Evolutionary conservation across 73 alveolate species (phyloP).

Genomic region (Symbiodinium natans): DNA sequence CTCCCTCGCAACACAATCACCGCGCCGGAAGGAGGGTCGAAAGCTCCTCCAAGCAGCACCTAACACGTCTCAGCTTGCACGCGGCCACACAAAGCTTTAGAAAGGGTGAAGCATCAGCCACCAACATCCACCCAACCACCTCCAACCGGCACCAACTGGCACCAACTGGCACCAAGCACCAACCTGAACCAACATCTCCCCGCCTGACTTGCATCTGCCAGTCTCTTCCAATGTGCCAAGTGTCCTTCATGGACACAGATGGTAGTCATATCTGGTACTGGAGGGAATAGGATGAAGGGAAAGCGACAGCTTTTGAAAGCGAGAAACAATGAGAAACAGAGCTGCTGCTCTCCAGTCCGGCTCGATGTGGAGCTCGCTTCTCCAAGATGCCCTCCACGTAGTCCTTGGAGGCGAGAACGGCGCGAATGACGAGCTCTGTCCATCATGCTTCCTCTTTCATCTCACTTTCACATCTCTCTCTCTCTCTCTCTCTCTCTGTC

Average conservation of each 20-base stretch:
- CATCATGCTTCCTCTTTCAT: too few relatives aligned
- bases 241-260: neutral
- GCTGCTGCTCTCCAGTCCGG: neutral
- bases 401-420: neutral
- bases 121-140: too few relatives aligned
- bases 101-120: neutral
- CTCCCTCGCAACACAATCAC: slow-evolving; percentile 54
- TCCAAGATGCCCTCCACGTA: slow-evolving; percentile 53
- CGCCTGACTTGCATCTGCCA: slow-evolving; percentile 53
- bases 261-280: neutral
- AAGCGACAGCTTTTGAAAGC: too few relatives aligned
- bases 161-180: too few relatives aligned
- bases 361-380: slow-evolving; percentile 68
- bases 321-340: too few relatives aligned
- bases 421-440: too few relatives aligned
- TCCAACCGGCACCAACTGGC: too few relatives aligned
- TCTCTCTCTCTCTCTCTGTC: too few relatives aligned
- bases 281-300: neutral
- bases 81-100: neutral
- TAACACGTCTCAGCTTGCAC: neutral
- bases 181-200: too few relatives aligned
- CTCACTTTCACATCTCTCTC: too few relatives aligned
- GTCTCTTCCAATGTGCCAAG: slow-evolving; percentile 56
- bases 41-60: slow-evolving; percentile 67
- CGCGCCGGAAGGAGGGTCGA: slow-evolving; percentile 43